Conservation (phyloP, 2,329 filamentous ascomycete species). For the Cytospora schulzeri region DNA sequence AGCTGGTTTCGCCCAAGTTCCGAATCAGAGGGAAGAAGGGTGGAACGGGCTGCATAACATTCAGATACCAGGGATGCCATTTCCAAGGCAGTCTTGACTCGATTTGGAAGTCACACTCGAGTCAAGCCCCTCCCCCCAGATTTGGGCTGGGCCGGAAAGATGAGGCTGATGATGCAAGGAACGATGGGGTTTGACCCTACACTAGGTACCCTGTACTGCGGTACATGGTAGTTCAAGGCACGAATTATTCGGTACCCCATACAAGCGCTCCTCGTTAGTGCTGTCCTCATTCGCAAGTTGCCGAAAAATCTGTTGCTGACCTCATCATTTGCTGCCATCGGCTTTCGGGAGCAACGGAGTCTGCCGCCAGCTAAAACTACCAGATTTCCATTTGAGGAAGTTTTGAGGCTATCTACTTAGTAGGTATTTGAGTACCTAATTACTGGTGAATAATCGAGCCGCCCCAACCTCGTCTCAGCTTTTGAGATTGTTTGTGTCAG, state of each 20-base stretch:
- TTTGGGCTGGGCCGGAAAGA: conserved; percentile 14
- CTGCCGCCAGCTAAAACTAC: neutral
- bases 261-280: neutral
- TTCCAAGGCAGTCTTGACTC: conserved; percentile 7
- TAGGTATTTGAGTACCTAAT: too few relatives aligned
- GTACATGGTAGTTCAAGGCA: neutral
- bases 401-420: too few relatives aligned
- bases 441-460: neutral
- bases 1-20: conserved; percentile 29
- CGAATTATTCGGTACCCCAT: neutral
- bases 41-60: conserved; percentile 18
- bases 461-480: neutral
- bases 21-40: conserved; percentile 15
- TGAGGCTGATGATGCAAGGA: conserved; percentile 18
- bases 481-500: conserved; percentile 3
- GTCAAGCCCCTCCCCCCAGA: conserved; percentile 10
- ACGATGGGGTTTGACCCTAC: conserved; percentile 4
- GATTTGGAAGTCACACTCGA: conserved; percentile 23
- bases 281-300: neutral
- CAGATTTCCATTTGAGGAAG: neutral
- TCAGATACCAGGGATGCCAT: neutral
- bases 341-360: neutral
- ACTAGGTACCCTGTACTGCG: neutral
- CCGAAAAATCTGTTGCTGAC: neutral
- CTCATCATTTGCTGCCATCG: neutral